Conservation (phyloP, 2,329 filamentous ascomycete species). For the Zasmidium citrigriseum region DNA sequence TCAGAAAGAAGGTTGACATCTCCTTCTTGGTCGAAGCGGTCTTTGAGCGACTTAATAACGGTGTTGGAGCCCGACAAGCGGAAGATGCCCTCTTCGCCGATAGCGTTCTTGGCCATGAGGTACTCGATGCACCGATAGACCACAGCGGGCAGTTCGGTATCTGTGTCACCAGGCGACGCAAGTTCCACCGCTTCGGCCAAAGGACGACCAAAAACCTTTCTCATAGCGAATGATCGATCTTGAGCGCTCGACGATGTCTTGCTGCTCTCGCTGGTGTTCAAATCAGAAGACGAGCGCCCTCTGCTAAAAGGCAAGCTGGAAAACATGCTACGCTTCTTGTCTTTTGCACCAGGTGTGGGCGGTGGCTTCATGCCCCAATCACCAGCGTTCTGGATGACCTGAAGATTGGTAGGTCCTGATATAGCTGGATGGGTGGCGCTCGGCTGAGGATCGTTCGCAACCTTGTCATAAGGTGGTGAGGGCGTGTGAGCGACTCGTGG, state of each 20-base stretch:
- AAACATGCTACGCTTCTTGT: slow-evolving; percentile 74
- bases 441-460: slow-evolving; percentile 34
- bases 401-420: slow-evolving; percentile 80
- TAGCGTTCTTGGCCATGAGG: slow-evolving; percentile 77
- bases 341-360: slow-evolving; percentile 63
- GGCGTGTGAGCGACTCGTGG: slow-evolving; percentile 29
- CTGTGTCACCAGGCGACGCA: slow-evolving; percentile 71
- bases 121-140: slow-evolving; percentile 96
- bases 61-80: slow-evolving; percentile 94
- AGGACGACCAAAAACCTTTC: slow-evolving; percentile 77
- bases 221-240: slow-evolving; percentile 1
- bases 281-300: slow-evolving; percentile 70
- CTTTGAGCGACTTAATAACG: slow-evolving; percentile 85
- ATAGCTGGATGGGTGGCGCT: slow-evolving; percentile 55
- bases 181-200: slow-evolving; percentile 83
- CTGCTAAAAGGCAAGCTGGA: slow-evolving; percentile 50
- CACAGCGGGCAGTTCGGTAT: slow-evolving; percentile 81
- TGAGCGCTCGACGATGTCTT: slow-evolving; percentile 21
- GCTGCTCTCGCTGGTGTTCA: slow-evolving; percentile 40
- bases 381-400: slow-evolving; percentile 79
- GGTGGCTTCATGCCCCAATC: slow-evolving; percentile 78
- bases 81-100: slow-evolving; percentile 92
- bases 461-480: slow-evolving; percentile 36
- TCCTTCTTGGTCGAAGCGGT: slow-evolving; percentile 90
- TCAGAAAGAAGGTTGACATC: slow-evolving; percentile 82